These are phyloP conservation scores for Populus trichocarpa DNA, from an alignment of 441 rosid genomes.

Conservation along the genomic window DNA sequence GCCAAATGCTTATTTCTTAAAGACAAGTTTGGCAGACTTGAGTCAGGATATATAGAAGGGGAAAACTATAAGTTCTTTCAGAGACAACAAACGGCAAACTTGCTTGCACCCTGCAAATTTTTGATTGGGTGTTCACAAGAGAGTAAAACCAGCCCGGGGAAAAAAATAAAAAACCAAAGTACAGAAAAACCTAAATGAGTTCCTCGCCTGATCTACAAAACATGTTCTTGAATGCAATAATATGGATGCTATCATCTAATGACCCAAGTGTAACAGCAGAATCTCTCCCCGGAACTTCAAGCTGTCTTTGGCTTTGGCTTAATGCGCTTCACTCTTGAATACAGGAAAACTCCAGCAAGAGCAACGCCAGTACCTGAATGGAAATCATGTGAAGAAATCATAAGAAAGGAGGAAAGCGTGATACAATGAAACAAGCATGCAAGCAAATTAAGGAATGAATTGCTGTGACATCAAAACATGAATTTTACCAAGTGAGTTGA, in stretches of 20 bases:
- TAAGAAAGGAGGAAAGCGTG: neutral
- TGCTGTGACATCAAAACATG: neutral
- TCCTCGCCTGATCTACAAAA: slow-evolving; percentile 24
- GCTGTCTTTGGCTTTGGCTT: slow-evolving; percentile 85
- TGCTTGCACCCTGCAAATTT: neutral
- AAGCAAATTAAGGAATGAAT: neutral
- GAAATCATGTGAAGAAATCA: neutral
- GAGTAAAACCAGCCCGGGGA: neutral
- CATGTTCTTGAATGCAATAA: slow-evolving; percentile 8
- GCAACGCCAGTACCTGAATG: slow-evolving; percentile 87
- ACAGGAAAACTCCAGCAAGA: slow-evolving; percentile 88
- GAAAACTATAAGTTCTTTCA: neutral
- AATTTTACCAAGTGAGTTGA: slow-evolving; percentile 74
- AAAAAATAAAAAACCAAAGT: neutral
- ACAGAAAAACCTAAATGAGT: slow-evolving; percentile 5
- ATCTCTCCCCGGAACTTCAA: slow-evolving; percentile 20
- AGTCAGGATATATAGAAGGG: neutral
- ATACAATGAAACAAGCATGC: neutral
- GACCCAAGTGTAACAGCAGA: slow-evolving; percentile 22
- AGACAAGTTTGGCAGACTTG: neutral
- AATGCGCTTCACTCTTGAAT: slow-evolving; percentile 91
- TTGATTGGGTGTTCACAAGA: neutral
- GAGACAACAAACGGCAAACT: neutral
- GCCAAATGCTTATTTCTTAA: too few species aligned
- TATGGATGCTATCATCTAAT: slow-evolving; percentile 2